Evolutionary conservation across 352 stramenopile species (phyloP).

Genomic region (Pythium insidiosum): DNA sequence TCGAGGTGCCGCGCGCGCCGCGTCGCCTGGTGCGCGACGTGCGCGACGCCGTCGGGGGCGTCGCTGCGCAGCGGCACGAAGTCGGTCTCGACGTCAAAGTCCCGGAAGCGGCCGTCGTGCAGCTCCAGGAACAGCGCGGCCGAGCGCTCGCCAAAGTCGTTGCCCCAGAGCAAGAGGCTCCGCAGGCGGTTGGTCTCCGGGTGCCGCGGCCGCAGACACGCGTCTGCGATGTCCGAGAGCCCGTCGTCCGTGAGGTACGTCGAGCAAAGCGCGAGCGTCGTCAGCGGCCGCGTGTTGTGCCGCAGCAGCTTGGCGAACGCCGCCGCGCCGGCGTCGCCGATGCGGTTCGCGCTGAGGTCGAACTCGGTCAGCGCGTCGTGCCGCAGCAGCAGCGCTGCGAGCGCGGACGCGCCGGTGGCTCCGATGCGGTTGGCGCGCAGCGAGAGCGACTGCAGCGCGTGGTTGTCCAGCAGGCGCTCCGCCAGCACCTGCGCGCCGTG

Average conservation of each 20-base stretch:
- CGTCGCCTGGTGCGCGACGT: constrained; percentile 46
- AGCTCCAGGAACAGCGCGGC: constrained; percentile 32
- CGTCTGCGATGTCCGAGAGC: constrained; percentile 25
- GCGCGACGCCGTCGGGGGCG: constrained; percentile 18
- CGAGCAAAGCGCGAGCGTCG: constrained; percentile 40
- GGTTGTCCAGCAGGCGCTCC: constrained; percentile 60
- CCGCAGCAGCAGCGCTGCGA: constrained; percentile 46
- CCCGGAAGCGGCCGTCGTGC: constrained; percentile 22
- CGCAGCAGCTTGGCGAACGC: constrained; percentile 49
- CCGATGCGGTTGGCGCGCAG: constrained; percentile 65
- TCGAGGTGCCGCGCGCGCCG: constrained; percentile 22
- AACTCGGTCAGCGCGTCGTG: constrained; percentile 42
- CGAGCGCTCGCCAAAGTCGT: constrained; percentile 43
- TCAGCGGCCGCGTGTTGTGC: constrained; percentile 27
- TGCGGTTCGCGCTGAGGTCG: constrained; percentile 58
- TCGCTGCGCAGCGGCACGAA: constrained; percentile 31
- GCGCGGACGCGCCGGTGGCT: constrained; percentile 34
- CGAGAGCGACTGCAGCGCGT: constrained; percentile 40
- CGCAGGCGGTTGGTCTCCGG: constrained; percentile 17
- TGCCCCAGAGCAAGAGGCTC: constrained; percentile 57
- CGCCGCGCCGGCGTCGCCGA: constrained; percentile 38
- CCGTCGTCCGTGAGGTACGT: constrained; percentile 53
- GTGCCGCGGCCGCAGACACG: constrained; percentile 28
- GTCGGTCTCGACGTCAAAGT: constrained; percentile 46
- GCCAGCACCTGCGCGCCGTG: constrained; percentile 58